Evolutionary conservation across 805 yeast species (phyloP), one percentile per base, ranked within the genome.

Genomic region (Sugiyamaella floridensis): DNA sequence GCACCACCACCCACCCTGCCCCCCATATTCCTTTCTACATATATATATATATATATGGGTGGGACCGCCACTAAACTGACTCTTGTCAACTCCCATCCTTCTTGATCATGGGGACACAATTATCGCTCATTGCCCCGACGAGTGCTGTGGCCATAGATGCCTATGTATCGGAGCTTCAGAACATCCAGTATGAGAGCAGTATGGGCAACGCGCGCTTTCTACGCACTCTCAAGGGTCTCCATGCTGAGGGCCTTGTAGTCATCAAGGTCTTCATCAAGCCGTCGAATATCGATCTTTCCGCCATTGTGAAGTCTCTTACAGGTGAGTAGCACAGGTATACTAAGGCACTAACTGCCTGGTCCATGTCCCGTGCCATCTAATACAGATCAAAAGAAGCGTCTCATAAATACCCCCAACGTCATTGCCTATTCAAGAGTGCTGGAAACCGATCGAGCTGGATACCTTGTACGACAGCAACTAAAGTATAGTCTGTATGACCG

Each of bases 371-470:
- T 22, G 26, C 26, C 26, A 22, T 22, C 50, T 61, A 64, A 42
- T 11, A 2, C 22, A 34, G 56, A 57, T 29, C 60, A 62, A 29
- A 67, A 74, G 41, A 51, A 56, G 9, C 63, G 71, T 9, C 62
- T 89, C 40, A 63, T 71, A 1, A 78, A 74, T 50, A 67, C 79
- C 32, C 81, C 82, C 10, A 85, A 85, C 60, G 84, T 81, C 3
- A 64, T 89, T 26, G 85, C 93, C 5, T 92, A 84, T 69, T 71
- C 79, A 47, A 79, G 82, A 51, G 73, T 93, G 41, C 75, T 89
- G 11, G 97, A 90, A 62, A 88, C 97, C 0, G 95, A 86, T 50
- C 74, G 97, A 45, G 98, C 98, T 0, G 96, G 93, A 0, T 93
- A 92, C 70, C 67, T 92, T 45, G 81, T 92, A 47, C 78, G 99